Conservation (phyloP, 1,284 basidiomycete genomes). For the Ceratobasidium papillatum region DNA sequence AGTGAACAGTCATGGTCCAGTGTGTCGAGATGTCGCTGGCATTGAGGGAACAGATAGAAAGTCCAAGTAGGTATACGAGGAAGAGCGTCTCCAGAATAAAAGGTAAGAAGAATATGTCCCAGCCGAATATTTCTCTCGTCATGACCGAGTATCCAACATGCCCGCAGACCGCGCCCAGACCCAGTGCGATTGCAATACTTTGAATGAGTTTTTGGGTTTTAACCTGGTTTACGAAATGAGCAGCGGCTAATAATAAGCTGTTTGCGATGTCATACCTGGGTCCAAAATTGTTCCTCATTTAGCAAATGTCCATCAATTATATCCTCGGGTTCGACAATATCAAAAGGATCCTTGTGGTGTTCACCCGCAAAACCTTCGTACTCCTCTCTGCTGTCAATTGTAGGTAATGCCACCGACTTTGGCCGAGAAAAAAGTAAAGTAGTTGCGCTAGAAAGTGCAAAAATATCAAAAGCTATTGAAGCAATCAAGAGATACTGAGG, state of each 20-base stretch:
- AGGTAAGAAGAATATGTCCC: slow-evolving; percentile 17
- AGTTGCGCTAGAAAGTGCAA: slow-evolving; percentile 58
- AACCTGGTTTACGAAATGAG: neutral
- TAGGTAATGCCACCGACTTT: slow-evolving; percentile 64
- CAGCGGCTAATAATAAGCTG: no score
- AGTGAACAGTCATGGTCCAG: slow-evolving; percentile 24
- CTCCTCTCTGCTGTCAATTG: slow-evolving; percentile 51
- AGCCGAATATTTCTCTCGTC: neutral
- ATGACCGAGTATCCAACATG: slow-evolving; percentile 22
- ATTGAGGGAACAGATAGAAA: slow-evolving; percentile 20
- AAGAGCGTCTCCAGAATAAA: slow-evolving; percentile 1
- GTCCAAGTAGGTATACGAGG: slow-evolving; percentile 26
- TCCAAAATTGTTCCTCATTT: slow-evolving; percentile 76
- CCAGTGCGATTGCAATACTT: neutral
- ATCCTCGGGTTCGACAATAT: slow-evolving; percentile 76
- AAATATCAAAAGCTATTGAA: slow-evolving; percentile 59
- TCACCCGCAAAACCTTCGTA: slow-evolving; percentile 46
- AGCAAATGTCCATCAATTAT: slow-evolving; percentile 78
- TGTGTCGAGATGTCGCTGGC: slow-evolving; percentile 29
- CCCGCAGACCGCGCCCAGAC: slow-evolving; percentile 10
- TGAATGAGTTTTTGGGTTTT: slow-evolving; percentile 40
- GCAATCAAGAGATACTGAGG: slow-evolving; percentile 67
- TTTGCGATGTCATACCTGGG: slow-evolving; percentile 54
- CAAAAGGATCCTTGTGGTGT: slow-evolving; percentile 70
- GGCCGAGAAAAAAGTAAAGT: slow-evolving; percentile 56